Evolutionary conservation across 208 protist genomes (phyloP).

Genomic region (Acanthamoeba quina): DNA sequence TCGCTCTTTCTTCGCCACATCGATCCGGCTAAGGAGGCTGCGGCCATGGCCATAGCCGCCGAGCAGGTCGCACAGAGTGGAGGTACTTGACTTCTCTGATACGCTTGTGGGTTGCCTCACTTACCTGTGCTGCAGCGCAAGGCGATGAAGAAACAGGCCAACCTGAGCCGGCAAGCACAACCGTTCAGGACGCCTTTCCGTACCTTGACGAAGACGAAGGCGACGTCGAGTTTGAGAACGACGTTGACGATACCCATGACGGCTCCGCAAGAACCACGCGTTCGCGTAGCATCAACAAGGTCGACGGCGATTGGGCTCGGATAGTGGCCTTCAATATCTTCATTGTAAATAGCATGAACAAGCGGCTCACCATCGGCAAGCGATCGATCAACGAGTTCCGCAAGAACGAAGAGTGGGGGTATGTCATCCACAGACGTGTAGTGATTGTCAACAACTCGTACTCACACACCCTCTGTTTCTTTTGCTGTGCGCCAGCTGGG

Average conservation of each 20-base stretch:
- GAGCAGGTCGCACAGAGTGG: not conserved
- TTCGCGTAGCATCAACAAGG: not conserved
- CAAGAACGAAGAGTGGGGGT: conserved; percentile 52
- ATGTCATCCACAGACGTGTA: not conserved
- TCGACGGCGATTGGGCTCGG: not conserved
- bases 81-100: no score
- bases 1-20: conserved; percentile 38
- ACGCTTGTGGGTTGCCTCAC: no score
- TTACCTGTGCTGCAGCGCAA: not conserved
- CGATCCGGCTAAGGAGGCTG: not conserved
- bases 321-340: conserved; percentile 42
- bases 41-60: not conserved
- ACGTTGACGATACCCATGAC: not conserved
- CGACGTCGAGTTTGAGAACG: not conserved
- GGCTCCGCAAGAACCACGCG: not conserved
- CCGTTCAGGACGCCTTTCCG: not conserved
- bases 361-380: conserved; percentile 50
- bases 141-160: not conserved
- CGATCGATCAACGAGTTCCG: conserved; percentile 58
- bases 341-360: conserved; percentile 57
- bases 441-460: not conserved
- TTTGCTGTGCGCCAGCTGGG: not conserved
- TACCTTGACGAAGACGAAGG: not conserved
- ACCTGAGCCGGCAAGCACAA: not conserved
- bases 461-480: no score